Evolutionary conservation across 441 rosid genomes (phyloP), one percentile per base, ranked within the genome.

Genomic region (Jatropha podagrica): DNA sequence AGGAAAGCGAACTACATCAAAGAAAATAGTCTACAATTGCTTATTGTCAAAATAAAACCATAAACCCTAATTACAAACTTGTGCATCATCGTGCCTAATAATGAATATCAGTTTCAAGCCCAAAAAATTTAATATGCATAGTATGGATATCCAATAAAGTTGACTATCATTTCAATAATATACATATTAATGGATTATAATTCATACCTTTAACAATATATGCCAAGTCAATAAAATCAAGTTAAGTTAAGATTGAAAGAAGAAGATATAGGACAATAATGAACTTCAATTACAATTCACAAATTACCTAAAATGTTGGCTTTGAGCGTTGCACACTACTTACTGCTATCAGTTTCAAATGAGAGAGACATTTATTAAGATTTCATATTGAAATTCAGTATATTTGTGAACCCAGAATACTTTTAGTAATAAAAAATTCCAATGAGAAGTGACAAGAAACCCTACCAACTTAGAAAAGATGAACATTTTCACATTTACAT

Each of bases 11-110:
- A 49, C 44, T 48, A 32, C 9, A 56, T 44, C 26, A 37, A 23
- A n/a, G 15, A 44, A 12, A 13, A 32, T 32, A 32, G 32, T 32
- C 54, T 58, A 20, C 3, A 51, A 65, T 20, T n/a, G 7, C 38
- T 38, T 64, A 27, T 42, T 15, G 37, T 62, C 27, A n/a, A 66
- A 69, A 68, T 58, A 76, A 69, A 60, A 61, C 72, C 18, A 40
- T 26, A 51, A 37, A n/a, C 6, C 69, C 6, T 74, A 23, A 51
- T 13, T 51, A 27, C 20, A 69, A 69, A 40, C 27, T 13, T 23
- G 48, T 40, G 61, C 9, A 48, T 60, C 27, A 11, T 51, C 41
- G 41, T 20, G 61, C 42, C 46, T 44, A 12, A 62, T 13, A 27
- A 23, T 44, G 42, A 72, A 23, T 20, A 17, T 42, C 65, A 20